A percentile compares a stretch with the other conserved stretches of the same genome.
These are phyloP conservation scores for Juglanconis oblonga DNA, from an alignment of 2,329 filamentous ascomycete species.

Conservation along the genomic window DNA sequence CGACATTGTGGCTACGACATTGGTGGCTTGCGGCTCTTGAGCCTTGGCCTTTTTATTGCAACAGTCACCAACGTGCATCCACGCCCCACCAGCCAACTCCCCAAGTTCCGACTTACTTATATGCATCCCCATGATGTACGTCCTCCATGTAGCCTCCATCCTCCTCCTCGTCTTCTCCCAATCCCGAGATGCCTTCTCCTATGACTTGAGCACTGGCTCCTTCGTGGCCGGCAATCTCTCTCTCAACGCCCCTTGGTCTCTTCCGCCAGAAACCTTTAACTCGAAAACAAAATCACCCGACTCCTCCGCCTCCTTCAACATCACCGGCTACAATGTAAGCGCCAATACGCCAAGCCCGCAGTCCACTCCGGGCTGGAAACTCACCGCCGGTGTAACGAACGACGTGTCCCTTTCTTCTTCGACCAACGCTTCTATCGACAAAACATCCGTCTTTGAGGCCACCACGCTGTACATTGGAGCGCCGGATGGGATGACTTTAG, in stretches of 20 bases:
- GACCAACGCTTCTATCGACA: conserved; percentile 3
- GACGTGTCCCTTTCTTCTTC: conserved; percentile 3
- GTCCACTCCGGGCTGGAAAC: conserved; percentile 6
- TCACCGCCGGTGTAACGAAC: conserved; percentile 2
- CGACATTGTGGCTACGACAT: too few relatives aligned
- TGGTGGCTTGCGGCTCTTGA: too few relatives aligned
- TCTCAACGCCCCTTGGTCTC: background rate
- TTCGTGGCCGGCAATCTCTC: background rate
- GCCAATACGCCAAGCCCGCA: background rate
- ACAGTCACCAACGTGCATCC: too few relatives aligned
- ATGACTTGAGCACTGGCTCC: conserved; percentile 2
- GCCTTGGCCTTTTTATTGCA: too few relatives aligned
- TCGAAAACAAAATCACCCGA: conserved; percentile 3
- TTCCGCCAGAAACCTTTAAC: conserved; percentile 6
- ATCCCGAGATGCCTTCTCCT: background rate
- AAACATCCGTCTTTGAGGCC: conserved; percentile 4
- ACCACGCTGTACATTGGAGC: conserved; percentile 7
- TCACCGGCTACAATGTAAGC: conserved; percentile 8
- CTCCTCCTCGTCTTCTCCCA: background rate
- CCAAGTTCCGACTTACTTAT: too few relatives aligned
- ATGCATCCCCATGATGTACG: background rate
- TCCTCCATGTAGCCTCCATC: background rate
- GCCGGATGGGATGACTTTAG: background rate
- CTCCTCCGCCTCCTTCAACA: conserved; percentile 1
- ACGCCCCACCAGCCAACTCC: too few relatives aligned